Base-by-base conservation (phyloP, 768 basidiomycete species). In the Tricholoma terreum region DNA sequence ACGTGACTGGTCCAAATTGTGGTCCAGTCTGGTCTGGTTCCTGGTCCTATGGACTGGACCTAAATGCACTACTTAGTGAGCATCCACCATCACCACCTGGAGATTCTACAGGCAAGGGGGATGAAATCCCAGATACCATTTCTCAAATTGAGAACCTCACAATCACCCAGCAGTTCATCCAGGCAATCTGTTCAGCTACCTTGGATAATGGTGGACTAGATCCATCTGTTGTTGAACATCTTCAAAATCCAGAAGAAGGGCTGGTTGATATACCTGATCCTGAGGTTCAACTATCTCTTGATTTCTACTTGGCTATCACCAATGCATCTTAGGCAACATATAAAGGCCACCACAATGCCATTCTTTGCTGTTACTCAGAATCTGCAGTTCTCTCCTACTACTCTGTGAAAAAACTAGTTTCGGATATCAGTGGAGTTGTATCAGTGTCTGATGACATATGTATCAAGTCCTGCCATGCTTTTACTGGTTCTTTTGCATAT, bases 361-460 rank as follows among this genome's bases (percentile, higher is more conserved):
- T 62, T 50, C 35, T 54, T 42, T 35, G 34, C n/a, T 22, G 55
- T 7, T 60, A 48, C 48, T 46, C 61, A 27, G 51, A 54, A 7
- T 36, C 27, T 22, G 33, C 31, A 12, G 31, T 60, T 0, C 60
- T 61, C 12, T 21, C 52, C 4, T 61, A 62, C 33, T 24, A 59
- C 50, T 21, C 40, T 19, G 48, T 58, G 21, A 53, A 57, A 42
- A 46, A 45, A 51, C 59, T 58, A 22, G 40, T 61, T 54, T 54
- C 57, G 11, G 19, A 64, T 8, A 8, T 61, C 19, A 59, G 51
- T 46, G 59, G 59, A 21, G 50, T 65, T 22, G 38, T 60, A 9
- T 46, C 56, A 6, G 49, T 65, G 9, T 19, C 56, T 9, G 56
- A 64, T 33, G 59, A 71, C 27, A 69, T 69, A 65, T 71, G 67